Conservation (phyloP, 768 basidiomycete genomes). For the Lanmaoa pseudosensibilis region DNA sequence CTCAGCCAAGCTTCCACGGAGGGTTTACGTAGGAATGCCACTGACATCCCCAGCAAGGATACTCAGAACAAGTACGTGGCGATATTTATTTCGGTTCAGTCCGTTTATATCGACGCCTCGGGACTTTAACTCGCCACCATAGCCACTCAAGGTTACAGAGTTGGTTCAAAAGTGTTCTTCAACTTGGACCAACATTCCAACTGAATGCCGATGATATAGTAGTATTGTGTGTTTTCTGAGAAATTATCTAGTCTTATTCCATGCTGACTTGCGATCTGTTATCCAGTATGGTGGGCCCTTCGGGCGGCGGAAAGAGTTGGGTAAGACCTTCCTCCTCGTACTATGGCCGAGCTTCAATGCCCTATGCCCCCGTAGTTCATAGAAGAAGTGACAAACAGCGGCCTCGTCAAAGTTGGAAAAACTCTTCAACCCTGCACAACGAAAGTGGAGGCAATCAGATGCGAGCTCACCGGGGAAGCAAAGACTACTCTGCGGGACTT, state of each 20-base stretch:
- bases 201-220: constrained; percentile 14
- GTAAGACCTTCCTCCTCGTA: constrained; percentile 4
- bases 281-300: constrained; percentile 19
- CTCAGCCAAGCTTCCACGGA: no score
- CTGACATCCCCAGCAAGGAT: no score
- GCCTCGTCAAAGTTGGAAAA: neutral
- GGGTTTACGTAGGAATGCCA: no score
- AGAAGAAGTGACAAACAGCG: neutral
- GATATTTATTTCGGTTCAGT: no score
- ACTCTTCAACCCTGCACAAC: neutral
- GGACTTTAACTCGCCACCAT: no score
- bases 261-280: neutral
- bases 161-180: neutral
- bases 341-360: neutral
- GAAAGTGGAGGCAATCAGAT: constrained; percentile 13
- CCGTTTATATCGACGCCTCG: no score
- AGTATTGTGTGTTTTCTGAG: constrained; percentile 18
- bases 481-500: neutral
- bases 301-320: constrained; percentile 20
- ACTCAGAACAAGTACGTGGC: no score
- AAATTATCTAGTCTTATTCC: neutral
- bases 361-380: constrained; percentile 7
- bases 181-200: neutral
- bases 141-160: no score
- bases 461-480: neutral